Evolutionary conservation across 805 yeast genomes (phyloP), one percentile per base, ranked within the genome.

Genomic region (Jamesozyma hellenica): DNA sequence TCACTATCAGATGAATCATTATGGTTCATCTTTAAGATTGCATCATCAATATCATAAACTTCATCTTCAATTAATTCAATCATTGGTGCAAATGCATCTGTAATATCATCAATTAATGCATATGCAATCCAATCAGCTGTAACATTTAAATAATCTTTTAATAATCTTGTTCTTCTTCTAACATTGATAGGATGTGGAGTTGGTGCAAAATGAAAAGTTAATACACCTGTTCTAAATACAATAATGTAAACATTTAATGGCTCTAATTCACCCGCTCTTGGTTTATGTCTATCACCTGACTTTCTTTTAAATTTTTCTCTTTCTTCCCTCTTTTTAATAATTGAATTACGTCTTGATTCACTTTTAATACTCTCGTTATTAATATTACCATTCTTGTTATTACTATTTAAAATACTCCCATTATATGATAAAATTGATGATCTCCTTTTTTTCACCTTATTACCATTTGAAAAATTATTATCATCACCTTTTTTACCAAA

Each of bases 111-210:
- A 50, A 92, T 85, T 46, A 92, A 65, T 0, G 97, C 97, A 63
- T 92, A 92, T 1, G 96, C 90, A 34, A 92, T 81, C 98, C 98
- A 92, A 60, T 92, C 97, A 0, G 96, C 77, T 2, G 90, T 76
- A 4, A 92, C 95, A 2, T 84, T 85, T 45, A 92, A 66, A 55
- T 88, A 90, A 58, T 92, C 98, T 45, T 80, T 71, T 46, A 90
- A 68, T 46, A 92, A 65, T 42, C 98, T 70, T 0, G 95, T 94
- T 58, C 98, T 75, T 58, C 97, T 73, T 50, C 98, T 75, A 26
- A 92, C 98, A 55, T 92, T 92, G 36, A 87, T 83, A 0, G 97
- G 94, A 60, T 92, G 98, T 3, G 96, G 95, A 0, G 96, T 86
- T 11, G 96, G 90, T 9, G 86, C 79, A 61, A 85, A 86, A 63